Conservation (phyloP, 768 basidiomycete genomes). For the Lactifluus echinatus region DNA sequence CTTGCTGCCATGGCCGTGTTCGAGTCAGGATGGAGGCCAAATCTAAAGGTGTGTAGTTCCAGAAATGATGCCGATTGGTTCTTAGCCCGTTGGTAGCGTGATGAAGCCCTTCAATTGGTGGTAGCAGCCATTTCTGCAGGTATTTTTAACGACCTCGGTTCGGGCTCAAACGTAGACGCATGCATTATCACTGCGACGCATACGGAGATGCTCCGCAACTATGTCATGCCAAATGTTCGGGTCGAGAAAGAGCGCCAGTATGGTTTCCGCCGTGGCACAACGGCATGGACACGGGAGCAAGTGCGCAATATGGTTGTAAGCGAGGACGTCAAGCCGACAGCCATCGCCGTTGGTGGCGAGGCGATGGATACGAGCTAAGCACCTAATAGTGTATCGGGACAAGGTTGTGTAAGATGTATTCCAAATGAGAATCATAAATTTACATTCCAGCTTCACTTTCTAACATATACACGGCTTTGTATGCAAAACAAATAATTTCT, state of each 20-base stretch:
- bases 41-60: conserved; percentile 57
- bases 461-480: conserved; percentile 3
- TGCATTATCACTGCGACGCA: conserved; percentile 83
- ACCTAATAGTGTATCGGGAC: neutral
- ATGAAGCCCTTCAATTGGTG: conserved; percentile 76
- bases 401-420: conserved; percentile 1
- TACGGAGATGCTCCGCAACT: conserved; percentile 92
- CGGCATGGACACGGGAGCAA: conserved; percentile 78
- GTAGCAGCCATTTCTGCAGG: conserved; percentile 85
- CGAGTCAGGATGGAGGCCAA: conserved; percentile 73
- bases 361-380: conserved; percentile 74
- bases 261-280: conserved; percentile 76
- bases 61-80: neutral
- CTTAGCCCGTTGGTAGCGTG: conserved; percentile 41
- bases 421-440: conserved; percentile 4
- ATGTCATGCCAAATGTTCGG: conserved; percentile 83
- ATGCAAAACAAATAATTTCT: conserved; percentile 7
- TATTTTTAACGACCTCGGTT: conserved; percentile 99
- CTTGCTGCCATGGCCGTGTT: conserved; percentile 99
- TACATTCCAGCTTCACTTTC: neutral
- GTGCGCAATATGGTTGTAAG: conserved; percentile 62
- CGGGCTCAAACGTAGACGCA: conserved; percentile 97
- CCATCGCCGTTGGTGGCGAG: conserved; percentile 37
- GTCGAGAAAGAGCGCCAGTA: conserved; percentile 64
- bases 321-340: conserved; percentile 53